Conservation (phyloP, 2,329 filamentous ascomycete species). For the Colletotrichum magnum region DNA sequence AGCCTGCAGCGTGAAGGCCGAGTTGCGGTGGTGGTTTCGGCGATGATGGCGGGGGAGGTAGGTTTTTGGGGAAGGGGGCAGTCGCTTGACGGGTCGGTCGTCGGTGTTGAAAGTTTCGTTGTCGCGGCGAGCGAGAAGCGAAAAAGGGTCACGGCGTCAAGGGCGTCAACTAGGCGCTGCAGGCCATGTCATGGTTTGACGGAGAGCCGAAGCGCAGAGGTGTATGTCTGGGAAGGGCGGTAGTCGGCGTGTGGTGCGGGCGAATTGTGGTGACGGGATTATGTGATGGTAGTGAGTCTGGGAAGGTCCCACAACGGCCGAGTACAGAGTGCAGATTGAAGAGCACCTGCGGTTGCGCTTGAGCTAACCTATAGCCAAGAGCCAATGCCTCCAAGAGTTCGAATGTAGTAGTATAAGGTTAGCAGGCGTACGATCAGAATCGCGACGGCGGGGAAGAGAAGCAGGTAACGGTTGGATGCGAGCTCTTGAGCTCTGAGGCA, state of each 20-base stretch:
- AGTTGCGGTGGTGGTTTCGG: conserved; percentile 38
- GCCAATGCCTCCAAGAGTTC: no score
- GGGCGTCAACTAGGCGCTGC: conserved; percentile 32
- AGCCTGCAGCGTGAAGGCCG: conserved; percentile 34
- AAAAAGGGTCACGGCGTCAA: conserved; percentile 7
- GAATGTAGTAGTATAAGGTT: no score
- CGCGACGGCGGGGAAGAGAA: neutral
- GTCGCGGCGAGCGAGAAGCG: conserved; percentile 9
- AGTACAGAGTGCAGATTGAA: no score
- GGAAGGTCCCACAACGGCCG: conserved; percentile 7
- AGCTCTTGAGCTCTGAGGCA: conserved; percentile 11
- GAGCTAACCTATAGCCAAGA: no score
- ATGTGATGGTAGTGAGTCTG: neutral
- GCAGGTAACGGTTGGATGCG: neutral
- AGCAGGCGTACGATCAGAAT: no score
- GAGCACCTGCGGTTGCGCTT: no score
- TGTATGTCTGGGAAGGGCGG: conserved; percentile 5
- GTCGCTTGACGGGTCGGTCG: conserved; percentile 3
- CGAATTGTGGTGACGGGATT: neutral
- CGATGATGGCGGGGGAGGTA: conserved; percentile 44
- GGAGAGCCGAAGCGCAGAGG: neutral
- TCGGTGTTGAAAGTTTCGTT: conserved; percentile 5
- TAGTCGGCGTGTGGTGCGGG: neutral
- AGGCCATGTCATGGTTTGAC: conserved; percentile 31
- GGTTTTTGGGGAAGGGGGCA: conserved; percentile 8